phyloP scores from a whole-genome alignment of 129 eudicot species.

The Lactuca sativa region DNA sequence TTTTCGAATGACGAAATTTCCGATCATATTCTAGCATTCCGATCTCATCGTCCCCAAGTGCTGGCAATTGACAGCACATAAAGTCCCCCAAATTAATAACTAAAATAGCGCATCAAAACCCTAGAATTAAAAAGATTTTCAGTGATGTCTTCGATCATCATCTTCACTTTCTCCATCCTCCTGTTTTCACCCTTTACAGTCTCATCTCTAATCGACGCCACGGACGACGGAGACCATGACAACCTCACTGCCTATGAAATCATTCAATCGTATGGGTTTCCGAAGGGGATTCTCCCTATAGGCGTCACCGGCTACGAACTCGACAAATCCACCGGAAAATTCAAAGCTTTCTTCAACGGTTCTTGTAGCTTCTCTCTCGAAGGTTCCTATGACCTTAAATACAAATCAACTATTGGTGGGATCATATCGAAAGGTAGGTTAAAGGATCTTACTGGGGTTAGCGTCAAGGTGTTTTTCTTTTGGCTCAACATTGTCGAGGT shows the following conservation, averaged over 20 bases:
- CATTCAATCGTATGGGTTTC: conserved; percentile 58
- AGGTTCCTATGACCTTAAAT: conserved; percentile 66
- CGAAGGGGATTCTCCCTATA: conserved; percentile 68
- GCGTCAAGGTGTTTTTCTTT: conserved; percentile 57
- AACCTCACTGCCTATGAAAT: conserved; percentile 57
- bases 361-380: conserved; percentile 69
- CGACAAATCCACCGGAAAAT: conserved; percentile 55
- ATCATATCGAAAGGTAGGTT: conserved; percentile 42
- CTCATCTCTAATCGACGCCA: conserved; percentile 14
- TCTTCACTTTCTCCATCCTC: conserved; percentile 32
- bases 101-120: conserved; percentile 2
- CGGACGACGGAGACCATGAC: conserved; percentile 11
- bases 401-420: conserved; percentile 62
- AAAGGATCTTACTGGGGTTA: conserved; percentile 51
- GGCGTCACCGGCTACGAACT: conserved; percentile 64
- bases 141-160: conserved; percentile 30
- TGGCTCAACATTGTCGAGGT: conserved; percentile 83
- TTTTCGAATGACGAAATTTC: background rate
- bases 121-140: background rate
- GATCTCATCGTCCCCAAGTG: background rate
- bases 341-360: conserved; percentile 48
- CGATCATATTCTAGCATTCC: background rate
- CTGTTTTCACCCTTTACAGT: conserved; percentile 19
- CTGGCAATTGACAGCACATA: background rate
- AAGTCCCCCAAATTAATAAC: background rate